Evolutionary conservation across 108 stramenopile genomes (phyloP), one percentile per base, ranked within the genome.

Genomic region (Skeletonema menzelii): DNA sequence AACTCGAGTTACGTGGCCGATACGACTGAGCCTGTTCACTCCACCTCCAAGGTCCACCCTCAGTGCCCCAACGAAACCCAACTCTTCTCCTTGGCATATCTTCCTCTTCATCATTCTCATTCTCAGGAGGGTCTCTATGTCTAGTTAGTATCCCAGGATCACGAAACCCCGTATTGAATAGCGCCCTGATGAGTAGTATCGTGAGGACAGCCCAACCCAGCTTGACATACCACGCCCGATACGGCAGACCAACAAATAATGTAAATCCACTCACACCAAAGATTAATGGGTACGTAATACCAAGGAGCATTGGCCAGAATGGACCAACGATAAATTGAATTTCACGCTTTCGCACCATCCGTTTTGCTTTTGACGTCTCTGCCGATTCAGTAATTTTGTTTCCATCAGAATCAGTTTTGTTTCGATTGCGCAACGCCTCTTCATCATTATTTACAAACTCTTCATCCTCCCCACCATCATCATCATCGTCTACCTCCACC

Each of bases 241-340:
- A 67, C 0, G 85, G 89, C 58, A 87, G 55, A 8, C 70, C 75
- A 10, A 13, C 71, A 35, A 65, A 67, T 11, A 86, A 31, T 12
- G 84, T 79, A 14, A 76, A 73, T 12, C 76, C 53, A 1, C 85
- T 86, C 26, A 90, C 80, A 3, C 80, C 85, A 53, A 94, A 76
- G 70, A 97, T 94, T 42, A 97, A 82, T 11, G 93, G 92, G 70
- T 90, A 95, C 0, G 97, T 97, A 2, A 97, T 75, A 60, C 79
- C 87, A 22, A 91, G 44, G 1, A 93, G 83, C 86, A 97, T 90
- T n/a, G 97, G 95, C 97, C 97, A 97, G 66, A 88, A 97, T 22
- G 97, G 97, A 19, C 97, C 97, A 14, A 91, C 80, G 14, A 96
- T 83, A 13, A 78, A 80, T 56, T 83, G 78, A 58, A 86, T 79